phyloP scores from a whole-genome alignment of 305 asterid genomes.

The Striga hermonthica region DNA sequence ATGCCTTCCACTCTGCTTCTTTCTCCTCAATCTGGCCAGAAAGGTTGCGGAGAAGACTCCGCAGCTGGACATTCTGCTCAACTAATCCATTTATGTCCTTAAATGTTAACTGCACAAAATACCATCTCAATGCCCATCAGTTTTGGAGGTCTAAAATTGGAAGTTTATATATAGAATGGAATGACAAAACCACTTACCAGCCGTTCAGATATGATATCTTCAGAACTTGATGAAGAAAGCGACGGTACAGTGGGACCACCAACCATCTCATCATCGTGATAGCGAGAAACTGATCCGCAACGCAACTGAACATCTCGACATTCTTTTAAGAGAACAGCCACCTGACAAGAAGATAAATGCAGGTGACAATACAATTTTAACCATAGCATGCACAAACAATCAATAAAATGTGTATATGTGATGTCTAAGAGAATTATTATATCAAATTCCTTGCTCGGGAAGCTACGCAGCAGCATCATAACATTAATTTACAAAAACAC shows the following conservation, averaged over 20 bases:
- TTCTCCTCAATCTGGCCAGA: conserved; percentile 67
- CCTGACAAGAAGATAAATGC: conserved; percentile 39
- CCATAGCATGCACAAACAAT: conserved; percentile 17
- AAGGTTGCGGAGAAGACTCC: conserved; percentile 70
- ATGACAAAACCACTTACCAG: conserved; percentile 42
- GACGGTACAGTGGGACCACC: conserved; percentile 34
- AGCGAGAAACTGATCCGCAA: conserved; percentile 60
- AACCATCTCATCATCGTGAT: conserved; percentile 35
- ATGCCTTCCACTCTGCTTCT: conserved; percentile 72
- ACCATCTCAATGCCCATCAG: conserved; percentile 23
- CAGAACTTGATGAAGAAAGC: conserved; percentile 43
- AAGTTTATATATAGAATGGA: not conserved
- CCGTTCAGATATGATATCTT: conserved; percentile 44
- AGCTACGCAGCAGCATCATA: conserved; percentile 8
- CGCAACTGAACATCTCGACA: conserved; percentile 95
- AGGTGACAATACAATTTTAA: conserved; percentile 1
- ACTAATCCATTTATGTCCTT: conserved; percentile 91
- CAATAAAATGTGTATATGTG: not conserved
- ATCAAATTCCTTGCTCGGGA: conserved; percentile 2
- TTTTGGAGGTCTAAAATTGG: conserved; percentile 7
- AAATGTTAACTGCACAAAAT: conserved; percentile 61
- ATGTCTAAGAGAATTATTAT: conserved; percentile 5
- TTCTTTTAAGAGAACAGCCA: conserved; percentile 83
- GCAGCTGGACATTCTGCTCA: conserved; percentile 78
- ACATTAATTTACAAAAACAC: not conserved